A percentile compares a stretch with the other conserved stretches of the same genome.
Conservation (phyloP, 2,329 filamentous ascomycete species). For the Neofusicoccum umdonicola region DNA sequence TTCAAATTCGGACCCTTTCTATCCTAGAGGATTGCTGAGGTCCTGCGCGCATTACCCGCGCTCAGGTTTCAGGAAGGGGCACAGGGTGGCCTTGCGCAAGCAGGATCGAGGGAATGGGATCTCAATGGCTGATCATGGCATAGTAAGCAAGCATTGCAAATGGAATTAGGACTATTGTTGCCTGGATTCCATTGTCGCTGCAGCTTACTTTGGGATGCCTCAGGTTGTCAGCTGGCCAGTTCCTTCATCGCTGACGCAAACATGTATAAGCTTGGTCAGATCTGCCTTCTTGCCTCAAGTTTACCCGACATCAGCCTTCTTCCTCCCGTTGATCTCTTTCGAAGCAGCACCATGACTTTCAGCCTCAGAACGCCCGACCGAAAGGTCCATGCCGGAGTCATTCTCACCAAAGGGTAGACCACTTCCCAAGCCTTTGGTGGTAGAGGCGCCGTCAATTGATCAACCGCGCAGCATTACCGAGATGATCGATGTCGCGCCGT, state of each 20-base stretch:
- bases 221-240: not conserved
- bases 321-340: not conserved
- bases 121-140: no score
- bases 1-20: no score
- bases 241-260: not conserved
- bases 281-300: not conserved
- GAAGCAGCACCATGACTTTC: not conserved
- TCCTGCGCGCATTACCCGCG: no score
- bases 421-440: not conserved
- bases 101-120: no score
- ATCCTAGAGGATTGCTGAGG: no score
- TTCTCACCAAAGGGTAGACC: constrained; percentile 21
- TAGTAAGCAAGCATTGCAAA: no score
- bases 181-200: no score
- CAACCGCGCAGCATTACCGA: constrained; percentile 21
- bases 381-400: constrained; percentile 22
- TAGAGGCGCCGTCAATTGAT: not conserved
- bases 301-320: not conserved
- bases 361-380: constrained; percentile 21
- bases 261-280: not conserved
- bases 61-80: no score
- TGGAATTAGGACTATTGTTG: not conserved
- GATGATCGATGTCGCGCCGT: constrained; percentile 31
- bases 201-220: no score
- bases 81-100: no score